phyloP scores from a whole-genome alignment of 805 yeast species.

The Phaffomyces antillensis region DNA sequence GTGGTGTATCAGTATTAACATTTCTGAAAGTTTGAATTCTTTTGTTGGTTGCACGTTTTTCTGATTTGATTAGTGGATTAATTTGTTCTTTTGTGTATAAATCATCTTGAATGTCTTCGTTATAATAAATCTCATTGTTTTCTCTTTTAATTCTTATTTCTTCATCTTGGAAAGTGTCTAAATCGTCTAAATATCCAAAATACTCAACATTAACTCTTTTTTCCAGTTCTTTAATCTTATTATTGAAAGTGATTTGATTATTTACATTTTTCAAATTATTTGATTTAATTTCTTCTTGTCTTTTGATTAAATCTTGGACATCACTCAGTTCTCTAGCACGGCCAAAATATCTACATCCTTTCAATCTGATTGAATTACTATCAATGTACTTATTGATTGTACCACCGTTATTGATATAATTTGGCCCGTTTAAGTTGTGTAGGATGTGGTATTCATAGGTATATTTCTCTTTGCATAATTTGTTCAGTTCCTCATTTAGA shows the following conservation, averaged over 20 bases:
- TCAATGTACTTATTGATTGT: conserved; percentile 9
- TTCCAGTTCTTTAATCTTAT: conserved; percentile 19
- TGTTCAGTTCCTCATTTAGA: conserved; percentile 67
- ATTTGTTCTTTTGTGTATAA: neutral
- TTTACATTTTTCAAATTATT: conserved; percentile 11
- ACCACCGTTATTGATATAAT: conserved; percentile 34
- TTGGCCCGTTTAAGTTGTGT: conserved; percentile 65
- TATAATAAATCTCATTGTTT: conserved; percentile 1
- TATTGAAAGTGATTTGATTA: conserved; percentile 12
- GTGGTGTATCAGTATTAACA: neutral
- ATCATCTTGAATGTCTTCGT: neutral
- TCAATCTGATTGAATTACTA: conserved; percentile 14
- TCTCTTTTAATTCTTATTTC: conserved; percentile 9
- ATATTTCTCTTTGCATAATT: conserved; percentile 54
- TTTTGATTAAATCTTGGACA: conserved; percentile 42
- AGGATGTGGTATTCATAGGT: conserved; percentile 73
- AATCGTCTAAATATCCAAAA: conserved; percentile 36
- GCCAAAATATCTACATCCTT: conserved; percentile 58
- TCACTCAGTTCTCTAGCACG: conserved; percentile 77
- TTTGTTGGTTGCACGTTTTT: conserved; percentile 23
- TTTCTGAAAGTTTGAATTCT: conserved; percentile 2
- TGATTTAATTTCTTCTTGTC: conserved; percentile 22
- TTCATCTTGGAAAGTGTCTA: conserved; percentile 1
- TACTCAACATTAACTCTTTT: conserved; percentile 29
- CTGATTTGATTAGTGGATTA: conserved; percentile 22